Base-by-base conservation (phyloP, 768 basidiomycete genomes). In the Macrolepiota fuliginosa region DNA sequence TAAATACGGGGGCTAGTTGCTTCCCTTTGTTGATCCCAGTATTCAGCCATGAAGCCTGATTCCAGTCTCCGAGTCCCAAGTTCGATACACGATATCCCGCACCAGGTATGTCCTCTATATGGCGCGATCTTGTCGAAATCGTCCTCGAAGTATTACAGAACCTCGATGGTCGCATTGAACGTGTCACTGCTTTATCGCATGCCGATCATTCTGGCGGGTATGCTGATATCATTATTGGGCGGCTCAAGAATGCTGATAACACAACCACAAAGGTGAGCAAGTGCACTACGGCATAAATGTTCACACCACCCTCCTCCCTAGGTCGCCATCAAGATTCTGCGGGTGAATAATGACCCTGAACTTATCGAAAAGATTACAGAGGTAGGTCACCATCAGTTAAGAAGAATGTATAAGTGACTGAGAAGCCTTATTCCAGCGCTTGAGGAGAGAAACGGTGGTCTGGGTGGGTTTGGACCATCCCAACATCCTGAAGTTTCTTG, bases 401-500 rank as follows among this genome's bases (percentile, higher is more conserved):
- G 47, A 27, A 11, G 47, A 25, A 13, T 13, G 25, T 10, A 24
- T 24, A 17, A 17, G 11, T 12, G n/a, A n/a, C n/a, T n/a, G 46
- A 10, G n/a, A 15, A 25, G 12, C 47, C 12, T 12, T 25, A 10
- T 13, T 24, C 12, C 24, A 49, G 47, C 12, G 24, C 47, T 53
- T 68, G 25, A 56, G 58, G 13, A 46, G 59, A n/a, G 67, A 68
- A 63, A 62, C 64, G 35, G 56, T 40, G 4, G 36, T 66, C 7
- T 68, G 67, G 67, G 64, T 64, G 19, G 45, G 56, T 7, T 58
- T 68, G 56, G 47, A 63, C 25, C 64, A 68, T 56, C 63, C 55
- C 3, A 64, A 68, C 37, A 60, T 68, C 13, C 61, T 68, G 17
- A 57, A 61, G 47, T 65, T 68, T 56, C 55, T 68, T 17, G 67